A percentile compares a stretch with the other conserved stretches of the same genome.
These are phyloP conservation scores for Stagonosporopsis vannaccii DNA, from an alignment of 2,329 filamentous ascomycete species.

Conservation along the genomic window DNA sequence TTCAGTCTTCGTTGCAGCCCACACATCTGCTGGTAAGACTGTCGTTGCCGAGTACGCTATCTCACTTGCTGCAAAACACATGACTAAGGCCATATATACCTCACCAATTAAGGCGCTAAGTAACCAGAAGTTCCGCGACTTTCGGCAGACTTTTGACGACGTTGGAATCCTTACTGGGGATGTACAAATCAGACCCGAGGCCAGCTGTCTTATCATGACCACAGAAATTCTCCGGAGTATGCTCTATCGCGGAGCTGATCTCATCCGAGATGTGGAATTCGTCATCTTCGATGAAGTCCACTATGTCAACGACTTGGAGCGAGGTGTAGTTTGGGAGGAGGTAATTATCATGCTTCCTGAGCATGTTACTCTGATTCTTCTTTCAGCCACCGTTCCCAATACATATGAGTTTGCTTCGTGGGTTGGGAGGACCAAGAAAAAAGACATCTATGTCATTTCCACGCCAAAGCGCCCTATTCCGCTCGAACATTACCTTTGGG, in stretches of 20 bases:
- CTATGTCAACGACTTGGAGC: conserved; percentile 95
- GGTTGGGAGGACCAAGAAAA: conserved; percentile 97
- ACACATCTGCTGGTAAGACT: conserved; percentile 97
- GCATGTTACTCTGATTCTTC: conserved; percentile 91
- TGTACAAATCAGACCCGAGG: conserved; percentile 96
- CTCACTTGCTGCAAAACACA: conserved; percentile 93
- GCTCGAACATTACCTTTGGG: conserved; percentile 96
- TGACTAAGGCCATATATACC: conserved; percentile 99
- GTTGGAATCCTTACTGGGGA: conserved; percentile 97
- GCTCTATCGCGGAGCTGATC: conserved; percentile 93
- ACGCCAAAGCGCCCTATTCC: conserved; percentile 95
- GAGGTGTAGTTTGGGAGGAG: conserved; percentile 98
- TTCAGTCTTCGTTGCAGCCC: conserved; percentile 96
- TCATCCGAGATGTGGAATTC: conserved; percentile 97
- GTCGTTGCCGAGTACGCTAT: conserved; percentile 99
- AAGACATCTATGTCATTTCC: conserved; percentile 98
- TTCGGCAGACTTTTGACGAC: conserved; percentile 87
- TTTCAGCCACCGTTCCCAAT: conserved; percentile 97
- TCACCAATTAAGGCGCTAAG: conserved; percentile 98
- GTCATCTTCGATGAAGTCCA: conserved; percentile 99
- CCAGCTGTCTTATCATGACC: conserved; percentile 98
- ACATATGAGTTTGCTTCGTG: conserved; percentile 98
- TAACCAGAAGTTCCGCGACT: conserved; percentile 98
- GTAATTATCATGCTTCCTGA: conserved; percentile 99
- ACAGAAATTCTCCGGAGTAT: conserved; percentile 98